Evolutionary conservation across 352 stramenopile species (phyloP).

Genomic region (Globisporangium solare): DNA sequence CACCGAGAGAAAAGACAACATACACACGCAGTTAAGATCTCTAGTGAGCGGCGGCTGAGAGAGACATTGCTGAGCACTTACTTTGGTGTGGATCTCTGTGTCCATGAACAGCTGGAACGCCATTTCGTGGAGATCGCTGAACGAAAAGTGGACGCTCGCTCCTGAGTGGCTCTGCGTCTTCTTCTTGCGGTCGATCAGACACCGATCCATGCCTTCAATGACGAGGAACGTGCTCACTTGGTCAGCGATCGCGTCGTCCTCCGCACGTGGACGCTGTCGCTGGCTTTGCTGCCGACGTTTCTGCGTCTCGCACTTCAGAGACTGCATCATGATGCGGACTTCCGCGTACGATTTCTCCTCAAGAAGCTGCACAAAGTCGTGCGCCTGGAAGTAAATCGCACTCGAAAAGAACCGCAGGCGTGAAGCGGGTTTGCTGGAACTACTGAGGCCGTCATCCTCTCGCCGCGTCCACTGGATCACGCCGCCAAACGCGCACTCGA

Average conservation of each 20-base stretch:
- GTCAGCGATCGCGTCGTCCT: neutral
- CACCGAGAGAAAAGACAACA: neutral
- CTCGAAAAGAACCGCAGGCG: slow-evolving; percentile 11
- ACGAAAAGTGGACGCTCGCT: slow-evolving; percentile 25
- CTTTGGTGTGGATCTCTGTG: slow-evolving; percentile 44
- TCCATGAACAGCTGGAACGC: slow-evolving; percentile 71
- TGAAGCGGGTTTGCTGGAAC: neutral
- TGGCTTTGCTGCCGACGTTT: neutral
- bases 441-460: neutral
- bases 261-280: too few species aligned
- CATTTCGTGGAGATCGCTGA: slow-evolving; percentile 56
- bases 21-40: neutral
- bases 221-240: slow-evolving; percentile 41
- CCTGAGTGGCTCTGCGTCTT: slow-evolving; percentile 2
- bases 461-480: slow-evolving; percentile 38
- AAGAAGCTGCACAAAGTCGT: slow-evolving; percentile 35
- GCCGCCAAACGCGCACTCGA: slow-evolving; percentile 25
- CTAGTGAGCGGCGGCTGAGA: too few species aligned
- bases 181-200: slow-evolving; percentile 49
- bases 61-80: neutral
- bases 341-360: slow-evolving; percentile 30
- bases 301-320: slow-evolving; percentile 18
- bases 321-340: slow-evolving; percentile 25
- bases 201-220: slow-evolving; percentile 56
- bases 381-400: slow-evolving; percentile 41